Evolutionary conservation across 495 filamentous ascomycete genomes (phyloP).

Genomic region (Penicillium pulvis): DNA sequence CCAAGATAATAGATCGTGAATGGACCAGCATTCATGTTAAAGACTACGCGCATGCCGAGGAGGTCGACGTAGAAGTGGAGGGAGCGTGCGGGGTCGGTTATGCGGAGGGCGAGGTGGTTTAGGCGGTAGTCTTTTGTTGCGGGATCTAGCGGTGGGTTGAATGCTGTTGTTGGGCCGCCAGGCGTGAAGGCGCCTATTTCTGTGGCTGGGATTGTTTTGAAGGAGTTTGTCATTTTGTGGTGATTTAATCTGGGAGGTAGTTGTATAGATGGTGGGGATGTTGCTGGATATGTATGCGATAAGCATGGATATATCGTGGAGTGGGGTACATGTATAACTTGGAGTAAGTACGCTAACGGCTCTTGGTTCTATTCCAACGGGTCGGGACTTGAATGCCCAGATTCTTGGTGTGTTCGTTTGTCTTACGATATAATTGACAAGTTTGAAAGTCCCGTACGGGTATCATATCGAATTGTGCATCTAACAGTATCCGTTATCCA

Average conservation of each 20-base stretch:
- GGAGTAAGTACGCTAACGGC: too few species aligned
- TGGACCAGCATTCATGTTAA: constrained; percentile 47
- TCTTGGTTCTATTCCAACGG: too few species aligned
- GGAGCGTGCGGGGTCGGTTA: constrained; percentile 39
- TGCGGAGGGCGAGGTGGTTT: constrained; percentile 49
- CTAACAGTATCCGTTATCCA: background rate
- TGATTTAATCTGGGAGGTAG: background rate
- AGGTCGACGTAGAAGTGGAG: constrained; percentile 49
- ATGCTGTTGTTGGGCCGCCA: constrained; percentile 31
- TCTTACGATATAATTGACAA: too few species aligned
- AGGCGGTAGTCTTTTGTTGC: constrained; percentile 44
- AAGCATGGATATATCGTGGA: too few species aligned
- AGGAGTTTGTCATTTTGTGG: constrained; percentile 13
- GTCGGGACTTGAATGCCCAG: background rate
- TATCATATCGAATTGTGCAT: background rate
- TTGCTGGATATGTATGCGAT: too few species aligned
- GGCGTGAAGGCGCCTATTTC: constrained; percentile 33
- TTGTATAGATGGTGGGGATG: too few species aligned
- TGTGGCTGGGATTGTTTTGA: constrained; percentile 15
- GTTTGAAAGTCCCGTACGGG: background rate
- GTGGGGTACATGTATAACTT: too few species aligned
- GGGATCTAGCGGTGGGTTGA: constrained; percentile 25
- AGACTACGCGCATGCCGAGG: constrained; percentile 52
- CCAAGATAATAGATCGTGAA: constrained; percentile 50
- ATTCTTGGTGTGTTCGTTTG: too few species aligned